These are phyloP conservation scores for Camillea tinctor DNA, from an alignment of 2,329 filamentous ascomycete genomes.

Conservation along the genomic window DNA sequence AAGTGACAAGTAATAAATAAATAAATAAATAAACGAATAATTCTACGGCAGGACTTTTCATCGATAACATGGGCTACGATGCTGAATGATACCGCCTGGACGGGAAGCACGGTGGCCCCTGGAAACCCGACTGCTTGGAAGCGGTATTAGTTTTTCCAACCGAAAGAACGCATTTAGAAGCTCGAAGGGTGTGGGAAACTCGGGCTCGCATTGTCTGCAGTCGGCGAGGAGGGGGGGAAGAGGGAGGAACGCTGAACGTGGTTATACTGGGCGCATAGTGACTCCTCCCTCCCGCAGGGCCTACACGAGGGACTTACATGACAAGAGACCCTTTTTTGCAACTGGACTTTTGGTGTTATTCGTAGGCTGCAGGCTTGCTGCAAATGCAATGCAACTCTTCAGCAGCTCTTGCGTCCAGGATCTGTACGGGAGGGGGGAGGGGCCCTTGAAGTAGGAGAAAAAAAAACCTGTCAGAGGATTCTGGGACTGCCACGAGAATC, in stretches of 20 bases:
- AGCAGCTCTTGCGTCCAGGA: not conserved
- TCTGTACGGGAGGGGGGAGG: not conserved
- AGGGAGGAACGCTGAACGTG: not conserved
- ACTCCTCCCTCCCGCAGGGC: not conserved
- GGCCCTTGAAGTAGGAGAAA: no score
- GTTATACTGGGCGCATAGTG: not conserved
- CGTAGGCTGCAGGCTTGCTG: not conserved
- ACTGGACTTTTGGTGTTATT: not conserved
- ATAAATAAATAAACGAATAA: not conserved
- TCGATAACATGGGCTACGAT: not conserved
- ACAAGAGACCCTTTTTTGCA: not conserved
- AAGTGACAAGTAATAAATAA: not conserved
- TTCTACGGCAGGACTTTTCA: not conserved
- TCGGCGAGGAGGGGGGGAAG: not conserved
- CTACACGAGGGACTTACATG: not conserved
- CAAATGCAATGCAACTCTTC: not conserved
- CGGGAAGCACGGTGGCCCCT: not conserved
- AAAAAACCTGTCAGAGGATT: not conserved
- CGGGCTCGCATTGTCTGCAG: not conserved
- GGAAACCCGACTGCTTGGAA: conserved; percentile 19
- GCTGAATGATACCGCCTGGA: not conserved
- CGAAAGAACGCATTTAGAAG: conserved; percentile 2
- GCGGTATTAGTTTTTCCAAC: conserved; percentile 15
- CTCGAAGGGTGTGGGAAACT: not conserved
- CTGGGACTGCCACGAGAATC: not conserved